Conservation (phyloP, 768 basidiomycete genomes). For the Paxillus ammoniavirescens region DNA sequence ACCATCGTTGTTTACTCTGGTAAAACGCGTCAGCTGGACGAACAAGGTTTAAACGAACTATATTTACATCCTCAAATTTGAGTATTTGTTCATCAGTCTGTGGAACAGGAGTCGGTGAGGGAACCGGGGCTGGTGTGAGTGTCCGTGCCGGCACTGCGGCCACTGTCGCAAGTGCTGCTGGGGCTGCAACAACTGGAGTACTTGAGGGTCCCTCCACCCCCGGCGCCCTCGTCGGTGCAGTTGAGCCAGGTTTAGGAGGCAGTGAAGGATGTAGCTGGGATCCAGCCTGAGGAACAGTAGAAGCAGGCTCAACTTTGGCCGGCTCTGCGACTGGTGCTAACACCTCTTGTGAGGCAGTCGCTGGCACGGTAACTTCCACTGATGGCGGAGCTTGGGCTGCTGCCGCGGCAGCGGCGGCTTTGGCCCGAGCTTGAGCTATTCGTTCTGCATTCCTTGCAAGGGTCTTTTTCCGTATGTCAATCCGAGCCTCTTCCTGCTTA, state of each 20-base stretch:
- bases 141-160: constrained; percentile 17
- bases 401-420: constrained; percentile 37
- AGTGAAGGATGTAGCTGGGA: constrained; percentile 66
- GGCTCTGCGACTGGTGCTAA: constrained; percentile 10
- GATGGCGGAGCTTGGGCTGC: constrained; percentile 17
- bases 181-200: constrained; percentile 10
- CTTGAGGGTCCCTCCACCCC: constrained; percentile 33
- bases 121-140: constrained; percentile 23
- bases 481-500: constrained; percentile 62
- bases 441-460: constrained; percentile 38
- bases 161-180: constrained; percentile 11
- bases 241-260: constrained; percentile 64
- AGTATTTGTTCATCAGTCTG: constrained; percentile 49
- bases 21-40: constrained; percentile 11
- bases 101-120: constrained; percentile 31
- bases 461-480: constrained; percentile 48
- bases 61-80: constrained; percentile 60
- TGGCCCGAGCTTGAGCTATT: constrained; percentile 40
- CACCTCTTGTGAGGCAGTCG: constrained; percentile 17
- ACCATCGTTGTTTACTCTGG: constrained; percentile 73
- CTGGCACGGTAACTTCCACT: constrained; percentile 16
- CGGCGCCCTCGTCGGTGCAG: constrained; percentile 28
- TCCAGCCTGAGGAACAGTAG: constrained; percentile 11
- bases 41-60: not conserved
- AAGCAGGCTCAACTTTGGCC: constrained; percentile 18